These are phyloP conservation scores for Rhizophagus sp. DNA, from an alignment of 192 early-diverging fungal species.

Conservation along the genomic window DNA sequence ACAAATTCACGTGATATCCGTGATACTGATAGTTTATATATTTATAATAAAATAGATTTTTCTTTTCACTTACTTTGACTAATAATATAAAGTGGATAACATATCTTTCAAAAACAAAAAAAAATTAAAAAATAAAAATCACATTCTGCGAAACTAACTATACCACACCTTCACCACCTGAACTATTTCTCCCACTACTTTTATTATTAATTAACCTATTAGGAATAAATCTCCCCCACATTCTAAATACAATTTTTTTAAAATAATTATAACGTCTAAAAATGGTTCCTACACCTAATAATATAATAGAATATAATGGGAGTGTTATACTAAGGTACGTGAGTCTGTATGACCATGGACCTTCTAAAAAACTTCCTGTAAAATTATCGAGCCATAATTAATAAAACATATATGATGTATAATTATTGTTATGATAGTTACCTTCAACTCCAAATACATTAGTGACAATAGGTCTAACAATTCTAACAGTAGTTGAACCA, in stretches of 20 bases:
- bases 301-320: constrained; percentile 41
- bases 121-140: too few relatives aligned
- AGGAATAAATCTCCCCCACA: constrained; percentile 47
- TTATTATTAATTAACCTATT: constrained; percentile 32
- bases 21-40: too few relatives aligned
- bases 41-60: too few relatives aligned
- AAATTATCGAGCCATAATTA: not conserved
- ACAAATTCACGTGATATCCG: too few relatives aligned
- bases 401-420: too few relatives aligned
- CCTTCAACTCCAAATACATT: constrained; percentile 28
- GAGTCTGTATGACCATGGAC: constrained; percentile 47
- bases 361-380: constrained; percentile 33
- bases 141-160: too few relatives aligned
- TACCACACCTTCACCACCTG: too few relatives aligned
- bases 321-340: constrained; percentile 43
- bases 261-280: constrained; percentile 43
- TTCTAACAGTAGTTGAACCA: constrained; percentile 45
- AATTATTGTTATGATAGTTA: not conserved
- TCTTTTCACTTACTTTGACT: too few relatives aligned
- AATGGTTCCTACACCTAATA: constrained; percentile 39
- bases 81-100: too few relatives aligned
- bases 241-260: constrained; percentile 42
- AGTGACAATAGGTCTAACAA: constrained; percentile 41
- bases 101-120: too few relatives aligned
- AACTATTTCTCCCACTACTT: not conserved